These are phyloP conservation scores for Hygrophila difformis DNA, from an alignment of 257 asterid genomes.

Conservation along the genomic window DNA sequence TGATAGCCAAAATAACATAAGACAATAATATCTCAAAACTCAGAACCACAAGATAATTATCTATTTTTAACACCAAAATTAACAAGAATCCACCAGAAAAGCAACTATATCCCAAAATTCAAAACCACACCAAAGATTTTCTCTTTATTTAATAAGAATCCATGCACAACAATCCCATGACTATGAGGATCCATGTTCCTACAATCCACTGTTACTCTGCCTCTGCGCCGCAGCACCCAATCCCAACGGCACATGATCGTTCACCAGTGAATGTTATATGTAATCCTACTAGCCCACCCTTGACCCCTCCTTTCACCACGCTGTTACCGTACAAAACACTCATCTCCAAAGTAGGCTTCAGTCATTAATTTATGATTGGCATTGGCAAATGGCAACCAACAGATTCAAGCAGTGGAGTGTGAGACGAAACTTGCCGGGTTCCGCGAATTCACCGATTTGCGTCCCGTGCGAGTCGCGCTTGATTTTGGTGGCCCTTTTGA, in stretches of 20 bases:
- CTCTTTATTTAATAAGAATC: too few relatives aligned
- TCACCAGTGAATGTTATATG: slow-evolving; percentile 65
- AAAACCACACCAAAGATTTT: too few relatives aligned
- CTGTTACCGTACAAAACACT: slow-evolving; percentile 75
- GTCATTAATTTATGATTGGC: slow-evolving; percentile 88
- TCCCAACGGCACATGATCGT: slow-evolving; percentile 80
- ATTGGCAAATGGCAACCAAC: slow-evolving; percentile 60
- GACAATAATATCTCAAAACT: background rate
- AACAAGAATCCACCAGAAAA: too few relatives aligned
- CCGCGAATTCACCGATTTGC: slow-evolving; percentile 74
- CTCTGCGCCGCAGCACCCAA: slow-evolving; percentile 87
- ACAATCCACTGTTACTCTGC: slow-evolving; percentile 69
- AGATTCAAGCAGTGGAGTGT: slow-evolving; percentile 57
- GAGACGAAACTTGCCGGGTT: slow-evolving; percentile 55
- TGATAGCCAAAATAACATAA: background rate
- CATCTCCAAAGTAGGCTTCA: slow-evolving; percentile 84
- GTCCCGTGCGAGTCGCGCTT: slow-evolving; percentile 81
- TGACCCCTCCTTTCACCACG: slow-evolving; percentile 81
- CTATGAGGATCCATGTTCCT: slow-evolving; percentile 92
- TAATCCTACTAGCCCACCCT: slow-evolving; percentile 92
- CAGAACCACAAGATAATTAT: background rate
- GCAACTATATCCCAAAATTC: too few relatives aligned
- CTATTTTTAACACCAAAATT: background rate
- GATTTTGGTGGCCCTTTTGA: slow-evolving; percentile 82
- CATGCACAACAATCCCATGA: slow-evolving; percentile 70